Evolutionary conservation across 768 basidiomycete genomes (phyloP).

Genomic region (Phlegmacium glaucopus): DNA sequence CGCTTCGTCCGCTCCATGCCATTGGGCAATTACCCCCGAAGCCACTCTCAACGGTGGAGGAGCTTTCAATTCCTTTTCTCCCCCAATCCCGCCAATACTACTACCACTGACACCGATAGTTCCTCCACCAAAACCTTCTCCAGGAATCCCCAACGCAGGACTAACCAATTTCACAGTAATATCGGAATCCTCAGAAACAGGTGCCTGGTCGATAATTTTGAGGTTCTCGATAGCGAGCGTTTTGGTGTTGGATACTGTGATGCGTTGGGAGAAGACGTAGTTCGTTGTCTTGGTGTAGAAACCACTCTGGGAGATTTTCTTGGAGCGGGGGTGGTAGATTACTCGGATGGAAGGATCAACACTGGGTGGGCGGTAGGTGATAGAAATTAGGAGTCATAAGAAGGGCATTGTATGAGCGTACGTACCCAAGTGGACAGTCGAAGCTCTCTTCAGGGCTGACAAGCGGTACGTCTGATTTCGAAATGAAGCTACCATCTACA

Average conservation of each 20-base stretch:
- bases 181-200: conserved; percentile 34
- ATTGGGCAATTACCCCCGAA: conserved; percentile 29
- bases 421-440: conserved; percentile 43
- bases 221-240: conserved; percentile 20
- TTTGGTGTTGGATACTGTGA: conserved; percentile 38
- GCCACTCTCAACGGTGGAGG: conserved; percentile 22
- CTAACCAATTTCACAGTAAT: conserved; percentile 41
- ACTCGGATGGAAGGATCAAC: conserved; percentile 38
- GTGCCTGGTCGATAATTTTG: conserved; percentile 37
- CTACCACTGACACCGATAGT: conserved; percentile 1
- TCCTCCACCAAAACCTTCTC: background rate
- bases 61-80: conserved; percentile 4
- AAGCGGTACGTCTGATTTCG: conserved; percentile 38
- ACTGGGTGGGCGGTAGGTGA: conserved; percentile 15
- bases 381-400: background rate
- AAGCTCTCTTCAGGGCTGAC: conserved; percentile 43
- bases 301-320: conserved; percentile 30
- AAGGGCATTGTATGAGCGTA: background rate
- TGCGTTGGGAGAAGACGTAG: conserved; percentile 31
- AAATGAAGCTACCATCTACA: conserved; percentile 54
- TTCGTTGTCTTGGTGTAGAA: conserved; percentile 31
- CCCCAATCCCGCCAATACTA: background rate
- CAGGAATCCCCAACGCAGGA: conserved; percentile 23
- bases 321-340: conserved; percentile 35
- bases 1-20: conserved; percentile 33